Evolutionary conservation across 257 asterid species (phyloP).

Genomic region (Salvia splendens): DNA sequence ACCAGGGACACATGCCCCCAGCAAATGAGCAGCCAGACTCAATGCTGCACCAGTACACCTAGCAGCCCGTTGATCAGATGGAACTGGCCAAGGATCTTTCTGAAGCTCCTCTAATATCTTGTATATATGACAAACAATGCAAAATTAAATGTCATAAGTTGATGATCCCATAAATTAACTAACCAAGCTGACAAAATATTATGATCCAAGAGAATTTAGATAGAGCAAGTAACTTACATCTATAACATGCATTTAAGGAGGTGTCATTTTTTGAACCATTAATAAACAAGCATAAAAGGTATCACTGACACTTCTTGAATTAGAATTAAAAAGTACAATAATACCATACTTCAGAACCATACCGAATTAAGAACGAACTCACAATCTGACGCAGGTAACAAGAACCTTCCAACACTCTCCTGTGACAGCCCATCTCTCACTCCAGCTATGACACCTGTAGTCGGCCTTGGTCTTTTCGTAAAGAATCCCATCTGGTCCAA

Average conservation of each 20-base stretch:
- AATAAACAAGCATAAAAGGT: conserved; percentile 16
- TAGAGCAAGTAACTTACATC: neutral
- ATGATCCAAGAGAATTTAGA: conserved; percentile 13
- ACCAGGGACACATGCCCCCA: conserved; percentile 97
- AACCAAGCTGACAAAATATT: conserved; percentile 8
- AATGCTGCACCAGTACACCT: conserved; percentile 95
- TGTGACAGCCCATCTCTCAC: conserved; percentile 86
- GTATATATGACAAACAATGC: conserved; percentile 28
- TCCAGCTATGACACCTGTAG: conserved; percentile 91
- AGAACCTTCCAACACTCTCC: conserved; percentile 89
- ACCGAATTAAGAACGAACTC: conserved; percentile 92
- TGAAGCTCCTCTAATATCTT: conserved; percentile 98
- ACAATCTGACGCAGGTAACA: conserved; percentile 96
- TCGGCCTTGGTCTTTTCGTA: conserved; percentile 72
- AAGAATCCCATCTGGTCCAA: conserved; percentile 98
- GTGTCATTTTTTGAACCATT: conserved; percentile 11
- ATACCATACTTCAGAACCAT: conserved; percentile 38
- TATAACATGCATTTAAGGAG: neutral
- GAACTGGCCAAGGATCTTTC: conserved; percentile 96
- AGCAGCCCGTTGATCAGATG: conserved; percentile 85
- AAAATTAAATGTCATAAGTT: conserved; percentile 31
- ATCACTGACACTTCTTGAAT: conserved; percentile 4
- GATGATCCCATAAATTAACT: conserved; percentile 27
- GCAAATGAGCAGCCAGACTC: conserved; percentile 88
- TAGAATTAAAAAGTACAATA: conserved; percentile 16